phyloP scores from a whole-genome alignment of 2,329 filamentous ascomycete genomes.

The Arthroderma sp. region DNA sequence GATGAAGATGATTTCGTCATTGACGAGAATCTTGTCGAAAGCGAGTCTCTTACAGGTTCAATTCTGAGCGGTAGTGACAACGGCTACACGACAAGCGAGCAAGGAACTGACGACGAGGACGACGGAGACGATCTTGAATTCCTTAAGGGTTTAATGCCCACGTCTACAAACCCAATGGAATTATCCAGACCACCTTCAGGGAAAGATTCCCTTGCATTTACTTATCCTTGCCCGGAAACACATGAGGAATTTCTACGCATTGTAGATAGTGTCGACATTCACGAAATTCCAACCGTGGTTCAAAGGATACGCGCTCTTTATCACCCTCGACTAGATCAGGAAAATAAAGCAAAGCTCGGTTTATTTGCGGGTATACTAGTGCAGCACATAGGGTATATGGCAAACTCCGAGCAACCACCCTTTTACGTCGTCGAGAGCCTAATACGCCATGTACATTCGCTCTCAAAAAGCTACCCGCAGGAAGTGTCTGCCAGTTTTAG shows the following conservation, averaged over 20 bases:
- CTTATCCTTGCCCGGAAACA: slow-evolving; percentile 70
- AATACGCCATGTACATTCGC: slow-evolving; percentile 80
- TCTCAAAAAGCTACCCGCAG: slow-evolving; percentile 72
- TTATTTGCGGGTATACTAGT: slow-evolving; percentile 37
- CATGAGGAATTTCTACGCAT: slow-evolving; percentile 60
- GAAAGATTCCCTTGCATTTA: slow-evolving; percentile 52
- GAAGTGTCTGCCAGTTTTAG: slow-evolving; percentile 69
- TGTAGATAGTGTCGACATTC: slow-evolving; percentile 45
- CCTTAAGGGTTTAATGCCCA: slow-evolving; percentile 46
- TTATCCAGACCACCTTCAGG: neutral
- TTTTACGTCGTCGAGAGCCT: slow-evolving; percentile 64
- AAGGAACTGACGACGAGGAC: slow-evolving; percentile 42
- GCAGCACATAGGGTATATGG: slow-evolving; percentile 46
- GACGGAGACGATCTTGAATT: slow-evolving; percentile 55
- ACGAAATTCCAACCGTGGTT: slow-evolving; percentile 62
- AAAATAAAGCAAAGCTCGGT: slow-evolving; percentile 72
- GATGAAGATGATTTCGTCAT: slow-evolving; percentile 91
- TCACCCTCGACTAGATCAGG: slow-evolving; percentile 69
- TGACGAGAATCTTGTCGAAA: slow-evolving; percentile 77
- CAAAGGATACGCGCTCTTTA: slow-evolving; percentile 87
- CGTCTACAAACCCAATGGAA: slow-evolving; percentile 26
- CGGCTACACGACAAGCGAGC: slow-evolving; percentile 34
- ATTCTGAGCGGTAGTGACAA: slow-evolving; percentile 28
- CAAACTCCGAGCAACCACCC: slow-evolving; percentile 38
- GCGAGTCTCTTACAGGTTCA: slow-evolving; percentile 46